Evolutionary conservation across 2,329 filamentous ascomycete species (phyloP).

Genomic region (Aphanoascus verrucosus): DNA sequence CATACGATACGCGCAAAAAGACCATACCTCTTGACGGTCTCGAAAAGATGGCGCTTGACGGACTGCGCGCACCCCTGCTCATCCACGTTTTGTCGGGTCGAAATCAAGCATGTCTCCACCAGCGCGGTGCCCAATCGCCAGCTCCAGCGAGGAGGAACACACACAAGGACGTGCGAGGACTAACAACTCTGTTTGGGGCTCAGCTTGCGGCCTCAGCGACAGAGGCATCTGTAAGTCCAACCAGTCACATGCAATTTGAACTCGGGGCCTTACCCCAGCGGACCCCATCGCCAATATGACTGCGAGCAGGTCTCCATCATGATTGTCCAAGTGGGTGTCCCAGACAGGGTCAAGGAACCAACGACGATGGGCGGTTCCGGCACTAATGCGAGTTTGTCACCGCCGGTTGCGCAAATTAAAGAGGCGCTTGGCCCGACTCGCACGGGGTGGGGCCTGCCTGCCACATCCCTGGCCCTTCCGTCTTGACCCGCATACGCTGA

Average conservation of each 20-base stretch:
- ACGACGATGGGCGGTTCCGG: conserved; percentile 2
- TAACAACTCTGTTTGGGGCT: not conserved
- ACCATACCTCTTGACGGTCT: conserved; percentile 1
- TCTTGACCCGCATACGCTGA: conserved; percentile 18
- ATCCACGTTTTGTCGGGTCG: conserved; percentile 13
- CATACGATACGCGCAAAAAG: conserved; percentile 1
- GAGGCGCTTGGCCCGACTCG: conserved; percentile 3
- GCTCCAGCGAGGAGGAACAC: not conserved
- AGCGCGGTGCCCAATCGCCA: conserved; percentile 7
- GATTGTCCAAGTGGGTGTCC: not conserved
- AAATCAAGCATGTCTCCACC: conserved; percentile 7
- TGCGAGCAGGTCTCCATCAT: not conserved
- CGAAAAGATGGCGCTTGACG: not conserved
- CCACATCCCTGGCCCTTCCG: conserved; percentile 16
- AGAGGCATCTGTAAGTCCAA: not conserved
- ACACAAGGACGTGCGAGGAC: not conserved
- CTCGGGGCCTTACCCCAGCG: conserved; percentile 4
- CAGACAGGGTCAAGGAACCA: not conserved
- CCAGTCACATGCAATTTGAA: conserved; percentile 11
- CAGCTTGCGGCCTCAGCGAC: not conserved
- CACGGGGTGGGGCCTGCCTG: conserved; percentile 1
- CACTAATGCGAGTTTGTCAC: conserved; percentile 8
- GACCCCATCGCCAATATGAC: not conserved
- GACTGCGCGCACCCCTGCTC: conserved; percentile 5
- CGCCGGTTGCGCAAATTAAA: conserved; percentile 11